Evolutionary conservation across 208 protist genomes (phyloP), one percentile per base, ranked within the genome.

Genomic region (Naegleria gruberi): DNA sequence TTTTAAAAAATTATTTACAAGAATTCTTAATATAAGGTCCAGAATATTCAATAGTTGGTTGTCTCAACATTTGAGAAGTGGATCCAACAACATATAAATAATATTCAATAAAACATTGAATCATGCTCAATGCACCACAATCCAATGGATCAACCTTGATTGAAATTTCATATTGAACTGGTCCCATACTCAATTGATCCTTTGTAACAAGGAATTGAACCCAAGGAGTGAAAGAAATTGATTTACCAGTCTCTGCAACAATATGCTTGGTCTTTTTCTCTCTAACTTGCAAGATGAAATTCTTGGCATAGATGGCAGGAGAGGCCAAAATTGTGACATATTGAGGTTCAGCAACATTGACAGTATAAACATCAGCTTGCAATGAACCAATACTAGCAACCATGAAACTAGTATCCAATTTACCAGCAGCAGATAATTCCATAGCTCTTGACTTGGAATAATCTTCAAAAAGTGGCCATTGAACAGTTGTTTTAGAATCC

Each of bases 71-170:
- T 1, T 37, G 30, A 37, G 19, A 37, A 6, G 65, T 77, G n/a
- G 26, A 37, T 37, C 65, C 65, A 77, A 37, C 30, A 26, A 77
- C 65, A 77, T 77, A 77, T n/a, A 77, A 77, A 77, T 77, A 77
- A 77, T 77, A 77, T 37, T 77, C 65, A 12, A 77, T 77, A 77
- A 77, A 77, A 37, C 65, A 77, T 77, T 77, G 26, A 77, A 77
- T 37, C 7, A 77, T n/a, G 34, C 26, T 37, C 34, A n/a, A 19
- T n/a, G 34, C 19, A 37, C 65, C 65, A 77, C 65, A 77, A 77
- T 77, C 65, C 65, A 77, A 77, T 37, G 65, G 65, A 37, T 77
- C 65, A 77, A 77, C 65, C 10, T 19, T n/a, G 34, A 77, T 26
- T 37, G 26, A 37, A 77, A 77, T 77, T 37, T 77, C 65, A 37